Percentiles rank a stretch among this genome's conserved stretches.
Conservation (phyloP, 768 basidiomycete genomes). For the Suillus luteus region DNA sequence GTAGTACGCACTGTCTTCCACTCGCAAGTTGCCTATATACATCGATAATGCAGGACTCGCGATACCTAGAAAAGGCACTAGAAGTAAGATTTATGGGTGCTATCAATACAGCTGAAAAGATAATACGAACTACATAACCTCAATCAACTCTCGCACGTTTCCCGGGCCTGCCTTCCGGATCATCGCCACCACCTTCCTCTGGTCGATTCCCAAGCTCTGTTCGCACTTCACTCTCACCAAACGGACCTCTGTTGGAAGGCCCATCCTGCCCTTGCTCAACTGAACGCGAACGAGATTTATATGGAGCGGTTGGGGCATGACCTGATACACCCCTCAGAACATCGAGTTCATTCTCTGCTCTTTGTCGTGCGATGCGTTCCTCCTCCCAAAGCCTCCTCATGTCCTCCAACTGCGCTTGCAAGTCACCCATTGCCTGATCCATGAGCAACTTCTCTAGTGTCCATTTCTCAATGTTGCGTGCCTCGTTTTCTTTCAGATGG, state of each 20-base stretch:
- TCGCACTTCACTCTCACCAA: conserved; percentile 22
- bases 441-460: conserved; percentile 88
- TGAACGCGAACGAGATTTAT: conserved; percentile 31
- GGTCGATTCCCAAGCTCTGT: conserved; percentile 23
- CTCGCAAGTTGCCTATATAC: not conserved
- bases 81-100: conserved; percentile 4
- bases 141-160: conserved; percentile 37
- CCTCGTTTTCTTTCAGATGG: conserved; percentile 88
- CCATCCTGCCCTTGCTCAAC: conserved; percentile 28
- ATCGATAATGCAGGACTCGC: not conserved
- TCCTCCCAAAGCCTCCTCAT: conserved; percentile 81
- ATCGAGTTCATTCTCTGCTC: conserved; percentile 67
- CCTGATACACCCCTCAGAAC: conserved; percentile 44
- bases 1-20: not conserved
- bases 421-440: conserved; percentile 90
- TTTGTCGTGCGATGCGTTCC: conserved; percentile 60
- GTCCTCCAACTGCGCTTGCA: conserved; percentile 83
- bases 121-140: conserved; percentile 14
- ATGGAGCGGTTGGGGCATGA: conserved; percentile 8
- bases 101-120: conserved; percentile 14
- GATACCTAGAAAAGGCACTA: conserved; percentile 5
- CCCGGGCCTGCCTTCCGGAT: conserved; percentile 27
- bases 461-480: conserved; percentile 91
- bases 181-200: conserved; percentile 23
- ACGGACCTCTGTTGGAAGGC: conserved; percentile 13